Evolutionary conservation across 352 stramenopile genomes (phyloP).

Genomic region (Pythium rhizo-oryzae): DNA sequence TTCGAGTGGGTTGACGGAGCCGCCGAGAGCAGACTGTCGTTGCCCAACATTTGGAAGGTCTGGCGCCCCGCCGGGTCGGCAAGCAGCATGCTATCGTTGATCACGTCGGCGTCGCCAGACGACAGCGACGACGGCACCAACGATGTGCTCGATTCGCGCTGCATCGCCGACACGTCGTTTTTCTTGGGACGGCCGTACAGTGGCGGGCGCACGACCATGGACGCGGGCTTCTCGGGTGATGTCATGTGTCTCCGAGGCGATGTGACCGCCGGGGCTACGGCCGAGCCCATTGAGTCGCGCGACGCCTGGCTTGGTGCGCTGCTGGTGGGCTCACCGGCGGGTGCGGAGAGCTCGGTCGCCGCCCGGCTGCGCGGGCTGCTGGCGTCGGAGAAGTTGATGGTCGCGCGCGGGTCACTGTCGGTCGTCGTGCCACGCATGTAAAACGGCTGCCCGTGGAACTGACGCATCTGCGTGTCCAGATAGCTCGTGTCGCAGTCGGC

Average conservation of each 20-base stretch:
- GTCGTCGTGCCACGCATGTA: conserved; percentile 14
- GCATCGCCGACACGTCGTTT: conserved; percentile 1
- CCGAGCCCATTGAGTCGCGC: neutral
- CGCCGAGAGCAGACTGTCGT: conserved; percentile 20
- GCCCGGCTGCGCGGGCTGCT: neutral
- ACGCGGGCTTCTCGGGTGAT: conserved; percentile 20
- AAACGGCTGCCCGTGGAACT: conserved; percentile 65
- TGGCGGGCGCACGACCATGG: conserved; percentile 15
- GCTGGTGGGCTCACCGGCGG: neutral
- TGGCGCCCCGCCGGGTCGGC: neutral
- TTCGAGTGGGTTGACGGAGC: conserved; percentile 21
- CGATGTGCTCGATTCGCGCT: conserved; percentile 6
- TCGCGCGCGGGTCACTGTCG: conserved; percentile 17
- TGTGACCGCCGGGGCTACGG: conserved; percentile 4
- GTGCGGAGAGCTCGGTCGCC: neutral
- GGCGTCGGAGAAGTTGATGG: conserved; percentile 22
- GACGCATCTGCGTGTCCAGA: conserved; percentile 69
- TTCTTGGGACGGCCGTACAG: conserved; percentile 27
- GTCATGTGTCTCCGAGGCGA: conserved; percentile 11
- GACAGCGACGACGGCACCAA: neutral
- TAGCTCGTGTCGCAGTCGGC: conserved; percentile 60
- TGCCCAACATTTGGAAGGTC: conserved; percentile 7
- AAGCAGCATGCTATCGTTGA: conserved; percentile 5
- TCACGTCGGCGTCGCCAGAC: conserved; percentile 1
- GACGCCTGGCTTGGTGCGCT: neutral